Conservation (phyloP, 2,329 filamentous ascomycete species). For the Fusarium anguioides region DNA sequence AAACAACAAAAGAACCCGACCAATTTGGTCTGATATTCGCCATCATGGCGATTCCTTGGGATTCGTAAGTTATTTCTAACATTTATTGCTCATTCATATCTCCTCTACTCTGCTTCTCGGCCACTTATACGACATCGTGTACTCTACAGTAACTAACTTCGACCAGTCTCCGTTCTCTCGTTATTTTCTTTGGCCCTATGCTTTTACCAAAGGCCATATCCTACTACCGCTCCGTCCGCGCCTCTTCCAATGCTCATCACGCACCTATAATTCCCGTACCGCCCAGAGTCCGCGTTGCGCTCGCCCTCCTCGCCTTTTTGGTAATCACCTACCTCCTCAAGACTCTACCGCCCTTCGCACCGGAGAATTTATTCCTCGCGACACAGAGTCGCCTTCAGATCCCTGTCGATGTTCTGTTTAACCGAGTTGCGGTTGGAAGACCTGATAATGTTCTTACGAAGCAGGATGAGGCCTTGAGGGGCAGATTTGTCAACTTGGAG, state of each 20-base stretch:
- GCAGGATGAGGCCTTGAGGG: constrained; percentile 72
- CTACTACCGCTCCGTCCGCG: constrained; percentile 69
- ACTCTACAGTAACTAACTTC: constrained; percentile 17
- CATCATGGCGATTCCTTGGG: constrained; percentile 47
- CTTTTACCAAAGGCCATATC: constrained; percentile 73
- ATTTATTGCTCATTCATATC: neutral
- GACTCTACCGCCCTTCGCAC: constrained; percentile 74
- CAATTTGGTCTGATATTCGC: constrained; percentile 1
- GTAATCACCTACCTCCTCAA: constrained; percentile 62
- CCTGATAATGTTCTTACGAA: constrained; percentile 60
- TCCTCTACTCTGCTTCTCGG: neutral
- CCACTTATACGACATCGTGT: constrained; percentile 15
- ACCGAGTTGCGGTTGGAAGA: constrained; percentile 72
- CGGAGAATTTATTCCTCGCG: constrained; percentile 82
- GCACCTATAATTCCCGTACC: constrained; percentile 68
- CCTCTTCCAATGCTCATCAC: constrained; percentile 56
- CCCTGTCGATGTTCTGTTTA: constrained; percentile 85
- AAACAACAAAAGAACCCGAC: neutral
- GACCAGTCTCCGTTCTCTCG: constrained; percentile 63
- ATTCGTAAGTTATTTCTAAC: constrained; percentile 38
- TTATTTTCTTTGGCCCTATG: constrained; percentile 75
- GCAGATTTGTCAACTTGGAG: constrained; percentile 75
- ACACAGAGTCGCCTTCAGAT: constrained; percentile 88
- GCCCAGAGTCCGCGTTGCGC: constrained; percentile 62
- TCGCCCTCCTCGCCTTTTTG: constrained; percentile 68